phyloP scores from a whole-genome alignment of 1,139 yeast species.

The Wickerhamomyces sp. region DNA sequence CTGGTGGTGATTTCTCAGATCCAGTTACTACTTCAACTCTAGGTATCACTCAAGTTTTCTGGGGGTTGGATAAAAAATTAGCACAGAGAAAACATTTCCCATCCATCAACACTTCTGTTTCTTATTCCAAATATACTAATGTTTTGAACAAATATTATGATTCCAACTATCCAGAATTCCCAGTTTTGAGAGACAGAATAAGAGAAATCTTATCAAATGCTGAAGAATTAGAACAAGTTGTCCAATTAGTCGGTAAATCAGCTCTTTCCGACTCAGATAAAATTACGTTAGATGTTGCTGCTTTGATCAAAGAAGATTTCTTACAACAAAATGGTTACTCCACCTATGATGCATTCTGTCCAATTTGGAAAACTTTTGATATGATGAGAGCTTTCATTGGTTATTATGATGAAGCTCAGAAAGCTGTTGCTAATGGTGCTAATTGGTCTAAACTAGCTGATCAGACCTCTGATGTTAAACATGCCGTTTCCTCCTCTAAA shows the following conservation, averaged over 20 bases:
- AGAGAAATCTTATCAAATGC: slow-evolving; percentile 94
- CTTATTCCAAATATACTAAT: slow-evolving; percentile 93
- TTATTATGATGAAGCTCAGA: slow-evolving; percentile 95
- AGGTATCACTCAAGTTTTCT: slow-evolving; percentile 98
- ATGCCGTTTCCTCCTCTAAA: slow-evolving; percentile 89
- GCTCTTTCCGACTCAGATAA: slow-evolving; percentile 95
- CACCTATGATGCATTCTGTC: slow-evolving; percentile 96
- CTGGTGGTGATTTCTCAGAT: slow-evolving; percentile 99
- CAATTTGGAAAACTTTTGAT: slow-evolving; percentile 97
- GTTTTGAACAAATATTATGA: slow-evolving; percentile 85
- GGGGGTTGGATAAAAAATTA: slow-evolving; percentile 98
- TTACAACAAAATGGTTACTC: slow-evolving; percentile 99
- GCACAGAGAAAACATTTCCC: slow-evolving; percentile 99
- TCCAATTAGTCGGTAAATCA: slow-evolving; percentile 97
- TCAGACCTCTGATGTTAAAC: slow-evolving; percentile 84
- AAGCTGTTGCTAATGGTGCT: slow-evolving; percentile 91
- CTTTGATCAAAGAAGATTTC: slow-evolving; percentile 92
- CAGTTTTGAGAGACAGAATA: slow-evolving; percentile 81
- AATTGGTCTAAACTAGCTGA: slow-evolving; percentile 91
- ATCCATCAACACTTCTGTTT: slow-evolving; percentile 90
- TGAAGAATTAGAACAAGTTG: slow-evolving; percentile 98
- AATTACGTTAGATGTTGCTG: slow-evolving; percentile 90
- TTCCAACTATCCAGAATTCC: slow-evolving; percentile 83
- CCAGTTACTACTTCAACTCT: slow-evolving; percentile 97
- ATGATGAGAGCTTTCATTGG: slow-evolving; percentile 95